A percentile compares a stretch with the other conserved stretches of the same genome.
Evolutionary conservation across 1,284 basidiomycete species (phyloP).

Genomic region (Caloboletus firmus): DNA sequence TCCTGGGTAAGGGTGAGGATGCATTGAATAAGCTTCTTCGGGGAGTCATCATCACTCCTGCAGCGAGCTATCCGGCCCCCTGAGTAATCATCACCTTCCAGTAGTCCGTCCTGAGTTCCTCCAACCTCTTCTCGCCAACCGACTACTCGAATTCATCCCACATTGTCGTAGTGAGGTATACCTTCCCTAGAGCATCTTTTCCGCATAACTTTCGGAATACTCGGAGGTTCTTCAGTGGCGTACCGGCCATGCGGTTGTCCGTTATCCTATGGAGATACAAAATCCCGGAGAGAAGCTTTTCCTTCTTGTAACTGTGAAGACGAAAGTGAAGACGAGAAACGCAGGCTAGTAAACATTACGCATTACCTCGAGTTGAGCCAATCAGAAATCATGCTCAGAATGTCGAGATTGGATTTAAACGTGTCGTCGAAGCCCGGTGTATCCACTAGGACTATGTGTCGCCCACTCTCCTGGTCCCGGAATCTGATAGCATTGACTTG

Average conservation of each 20-base stretch:
- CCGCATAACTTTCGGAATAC: constrained; percentile 10
- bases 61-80: constrained; percentile 7
- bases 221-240: constrained; percentile 41
- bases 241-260: constrained; percentile 45
- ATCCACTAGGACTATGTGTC: constrained; percentile 20
- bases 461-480: not conserved
- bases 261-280: constrained; percentile 52
- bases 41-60: constrained; percentile 5
- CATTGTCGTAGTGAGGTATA: constrained; percentile 20
- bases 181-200: not conserved
- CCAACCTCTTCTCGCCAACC: constrained; percentile 9
- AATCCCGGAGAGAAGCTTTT: constrained; percentile 40
- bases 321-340: not conserved
- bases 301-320: constrained; percentile 34
- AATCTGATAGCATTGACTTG: constrained; percentile 12
- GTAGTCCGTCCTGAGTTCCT: not conserved
- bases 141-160: constrained; percentile 16
- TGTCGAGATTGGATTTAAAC: constrained; percentile 20
- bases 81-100: constrained; percentile 14
- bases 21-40: constrained; percentile 7
- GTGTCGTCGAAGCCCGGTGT: constrained; percentile 23
- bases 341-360: too few relatives aligned
- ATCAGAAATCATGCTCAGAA: constrained; percentile 25
- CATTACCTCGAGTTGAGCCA: constrained; percentile 25
- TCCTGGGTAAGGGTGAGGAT: constrained; percentile 3